Base-by-base conservation (phyloP, 306 rosid species). In the Malus sylvestris region DNA sequence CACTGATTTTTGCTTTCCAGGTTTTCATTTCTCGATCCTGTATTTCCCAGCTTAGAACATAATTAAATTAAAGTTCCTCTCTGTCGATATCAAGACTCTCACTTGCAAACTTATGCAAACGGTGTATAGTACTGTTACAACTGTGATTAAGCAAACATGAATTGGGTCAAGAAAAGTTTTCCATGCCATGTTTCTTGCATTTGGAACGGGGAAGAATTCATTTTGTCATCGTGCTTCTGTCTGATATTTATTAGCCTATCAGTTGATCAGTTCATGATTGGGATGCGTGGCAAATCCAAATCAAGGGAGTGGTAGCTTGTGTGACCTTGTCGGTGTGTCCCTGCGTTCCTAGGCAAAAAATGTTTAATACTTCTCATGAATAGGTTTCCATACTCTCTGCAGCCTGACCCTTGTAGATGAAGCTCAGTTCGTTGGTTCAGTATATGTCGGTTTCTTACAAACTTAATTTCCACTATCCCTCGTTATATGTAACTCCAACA, bases 1-100 rank as follows among this genome's bases (percentile, higher is more conserved):
- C 3, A 1, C 12, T 55, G 83, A 79, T 68, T 71, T 79, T 69
- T 18, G 2, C 53, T 51, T 72, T 55, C 35, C 88, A 53, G 88
- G 88, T 81, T 59, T 8, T 25, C 5, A 7, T 57, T 55, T 14
- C 11, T 55, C 13, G 22, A 55, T 52, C 78, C 25, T 73, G 16
- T 29, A 4, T 5, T 29, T 51, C 44, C 42, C 5, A 51, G 29
- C 62, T 78, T 18, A 7, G 38, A 58, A 13, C 10, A 1, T 15
- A 14, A 23, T 14, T 4, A 35, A 35, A 16, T 58, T 38, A 7
- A 7, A 42, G 45, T 42, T 42, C 45, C 45, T 38, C 10, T 38
- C 18, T 33, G 23, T 55, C 30, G 76, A 55, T 7, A 71, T 52
- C 22, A 55, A 38, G 22, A 35, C 33, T 71, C 32, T 20, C 51